Base-by-base conservation (phyloP, 1,139 yeast species). In the Pichia sp. region DNA sequence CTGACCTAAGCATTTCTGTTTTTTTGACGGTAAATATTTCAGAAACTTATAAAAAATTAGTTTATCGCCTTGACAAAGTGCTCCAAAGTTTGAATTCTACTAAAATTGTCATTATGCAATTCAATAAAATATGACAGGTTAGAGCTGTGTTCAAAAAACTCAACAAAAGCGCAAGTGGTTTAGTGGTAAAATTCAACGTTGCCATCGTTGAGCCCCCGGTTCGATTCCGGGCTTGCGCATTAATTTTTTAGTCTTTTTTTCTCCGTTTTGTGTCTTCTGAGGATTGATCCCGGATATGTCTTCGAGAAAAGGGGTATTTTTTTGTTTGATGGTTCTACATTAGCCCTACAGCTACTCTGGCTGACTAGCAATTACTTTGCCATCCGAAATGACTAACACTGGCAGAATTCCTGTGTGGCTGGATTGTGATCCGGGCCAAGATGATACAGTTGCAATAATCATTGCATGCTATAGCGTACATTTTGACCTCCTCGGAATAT, bases 401-500 rank as follows among this genome's bases (percentile, higher is more conserved):
- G 16, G 34, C 11, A 55, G 49, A 36, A 73, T 85, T 23, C 92
- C 92, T 0, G 64, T 88, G 6, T 87, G 97, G 96, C 69, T 90
- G n/a, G 97, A 90, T 70, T 90, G 96, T 67, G 97, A 90, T 67
- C 95, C 96, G 0, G 96, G 96, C 2, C 93, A 87, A 64, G 97
- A 90, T 67, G 97, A 90, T 65, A 87, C 90, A 2, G 79, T 88
- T 52, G 96, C 95, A 8, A 75, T 90, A 7, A 72, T 87, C 19
- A 63, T 90, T 43, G 81, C 88, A 0, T 72, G 81, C 5, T 82
- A 78, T 65, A 78, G 81, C 59, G 87, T 87, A 0, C 71, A 76
- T 44, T 80, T 84, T 66, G 67, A 81, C 10, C 71, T 90, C 8
- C 67, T 86, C 4, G 97, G 96, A 1, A 78, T 90, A 32, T 85